These are phyloP conservation scores for Dothidotthia symphoricarpi DNA, from an alignment of 2,329 filamentous ascomycete genomes.

Conservation along the genomic window DNA sequence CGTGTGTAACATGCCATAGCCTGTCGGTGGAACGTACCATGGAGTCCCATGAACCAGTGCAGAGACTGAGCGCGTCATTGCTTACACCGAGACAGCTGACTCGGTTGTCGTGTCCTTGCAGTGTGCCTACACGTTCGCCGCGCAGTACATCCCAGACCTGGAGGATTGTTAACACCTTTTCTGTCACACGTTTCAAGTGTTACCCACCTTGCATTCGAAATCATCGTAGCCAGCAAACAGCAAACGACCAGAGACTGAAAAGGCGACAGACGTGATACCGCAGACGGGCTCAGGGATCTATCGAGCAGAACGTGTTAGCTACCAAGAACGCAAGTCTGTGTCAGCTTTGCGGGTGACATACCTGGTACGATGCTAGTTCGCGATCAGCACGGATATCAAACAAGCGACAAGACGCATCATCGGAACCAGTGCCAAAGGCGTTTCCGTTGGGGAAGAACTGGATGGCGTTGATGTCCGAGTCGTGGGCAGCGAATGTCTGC, in stretches of 20 bases:
- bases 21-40: slow-evolving; percentile 65
- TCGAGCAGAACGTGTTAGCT: slow-evolving; percentile 26
- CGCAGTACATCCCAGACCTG: slow-evolving; percentile 98
- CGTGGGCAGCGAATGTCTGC: slow-evolving; percentile 96
- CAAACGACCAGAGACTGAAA: slow-evolving; percentile 91
- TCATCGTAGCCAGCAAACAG: slow-evolving; percentile 98
- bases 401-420: slow-evolving; percentile 93
- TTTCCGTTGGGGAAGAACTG: slow-evolving; percentile 99
- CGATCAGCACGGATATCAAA: slow-evolving; percentile 97
- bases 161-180: slow-evolving; percentile 41
- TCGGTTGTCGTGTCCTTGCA: slow-evolving; percentile 97
- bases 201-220: slow-evolving; percentile 96
- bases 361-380: slow-evolving; percentile 64
- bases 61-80: slow-evolving; percentile 98
- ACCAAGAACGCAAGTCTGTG: slow-evolving; percentile 7
- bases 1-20: slow-evolving; percentile 7
- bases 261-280: slow-evolving; percentile 96
- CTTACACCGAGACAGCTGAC: slow-evolving; percentile 98
- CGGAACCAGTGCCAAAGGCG: slow-evolving; percentile 95
- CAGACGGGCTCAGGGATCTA: slow-evolving; percentile 96
- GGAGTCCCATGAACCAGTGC: slow-evolving; percentile 99
- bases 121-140: slow-evolving; percentile 92
- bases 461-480: slow-evolving; percentile 98
- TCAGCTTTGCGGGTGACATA: slow-evolving; percentile 7
- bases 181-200: slow-evolving; percentile 4